A percentile compares a stretch with the other conserved stretches of the same genome.
Conservation (phyloP, 2,329 filamentous ascomycete genomes). For the Aspergillus piperis region DNA sequence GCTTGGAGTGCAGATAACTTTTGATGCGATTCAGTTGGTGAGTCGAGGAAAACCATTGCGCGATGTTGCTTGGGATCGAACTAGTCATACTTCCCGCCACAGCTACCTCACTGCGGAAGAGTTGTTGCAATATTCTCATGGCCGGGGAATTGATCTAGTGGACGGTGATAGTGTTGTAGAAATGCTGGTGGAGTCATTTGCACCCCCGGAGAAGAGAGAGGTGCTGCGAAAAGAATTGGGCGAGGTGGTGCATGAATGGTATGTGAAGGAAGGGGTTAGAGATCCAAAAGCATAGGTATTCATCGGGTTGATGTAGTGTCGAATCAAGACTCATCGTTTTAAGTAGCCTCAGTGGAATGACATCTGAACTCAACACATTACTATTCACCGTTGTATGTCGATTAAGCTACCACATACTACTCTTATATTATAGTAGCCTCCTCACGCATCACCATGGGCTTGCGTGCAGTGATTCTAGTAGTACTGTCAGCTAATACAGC, state of each 20-base stretch:
- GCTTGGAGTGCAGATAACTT: neutral
- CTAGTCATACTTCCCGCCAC: neutral
- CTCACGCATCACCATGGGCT: no score
- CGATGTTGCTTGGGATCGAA: neutral
- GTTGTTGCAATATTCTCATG: neutral
- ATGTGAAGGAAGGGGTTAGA: neutral
- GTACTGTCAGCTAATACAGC: no score
- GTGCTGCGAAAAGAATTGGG: neutral
- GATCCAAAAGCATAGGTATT: no score
- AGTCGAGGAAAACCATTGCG: conserved; percentile 1
- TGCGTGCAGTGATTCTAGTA: no score
- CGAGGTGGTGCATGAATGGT: conserved; percentile 4
- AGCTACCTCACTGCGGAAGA: neutral
- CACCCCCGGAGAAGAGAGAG: neutral
- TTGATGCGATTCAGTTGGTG: neutral
- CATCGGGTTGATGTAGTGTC: no score
- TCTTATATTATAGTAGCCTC: no score
- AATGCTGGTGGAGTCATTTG: conserved; percentile 12
- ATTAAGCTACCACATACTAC: no score
- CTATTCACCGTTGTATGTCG: no score
- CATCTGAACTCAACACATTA: no score
- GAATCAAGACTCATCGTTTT: no score
- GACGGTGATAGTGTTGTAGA: neutral
- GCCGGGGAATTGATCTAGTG: neutral
- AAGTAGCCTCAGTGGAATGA: no score